Base-by-base conservation (phyloP, 768 basidiomycete genomes). In the Lentinula raphanica region DNA sequence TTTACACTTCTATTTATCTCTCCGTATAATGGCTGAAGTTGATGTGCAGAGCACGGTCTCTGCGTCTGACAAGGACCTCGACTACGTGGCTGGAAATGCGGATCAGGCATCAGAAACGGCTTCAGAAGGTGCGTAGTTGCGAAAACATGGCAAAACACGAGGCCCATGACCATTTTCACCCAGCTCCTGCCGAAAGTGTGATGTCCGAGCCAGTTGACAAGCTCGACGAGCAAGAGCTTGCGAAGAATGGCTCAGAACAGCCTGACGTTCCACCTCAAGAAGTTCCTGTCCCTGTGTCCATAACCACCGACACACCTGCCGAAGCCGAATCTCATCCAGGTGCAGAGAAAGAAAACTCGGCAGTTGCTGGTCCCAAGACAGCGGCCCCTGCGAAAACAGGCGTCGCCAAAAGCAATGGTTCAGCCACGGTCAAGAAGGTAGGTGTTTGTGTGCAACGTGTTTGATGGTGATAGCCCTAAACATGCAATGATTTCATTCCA, bases 391-490 rank as follows among this genome's bases (percentile, higher is more conserved):
- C 72, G 59, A 83, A 78, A 66, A 66, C 76, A 58, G 62, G 73
- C 40, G 64, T 74, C 25, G 72, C 69, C 51, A 87, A 83, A 72
- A 59, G 74, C 23, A 74, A 75, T 51, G 78, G 72, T 63, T 74
- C 72, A 31, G 76, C 83, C 9, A 9, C 38, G 25, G 85, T 85
- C 48, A 92, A 88, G 75, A 90, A 87, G 81, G 90, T 86, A 61
- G 58, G 76, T 32, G 72, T 54, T 27, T 39, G 17, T 39, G 38
- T 25, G 57, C 54, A 57, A 45, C 61, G 23, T 60, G 60, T 59
- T 45, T 58, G 27, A 58, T 58, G 50, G 62, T 60, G 49, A 63
- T 46, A 46, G 27, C 55, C 65, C 64, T 57, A 65, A 35, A 32
- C 21, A 59, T 58, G n/a, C n/a, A n/a, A n/a, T n/a, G 39, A 49